A percentile compares a stretch with the other conserved stretches of the same genome.
Conservation (phyloP, 768 basidiomycete genomes). For the Pluteus cervinus region DNA sequence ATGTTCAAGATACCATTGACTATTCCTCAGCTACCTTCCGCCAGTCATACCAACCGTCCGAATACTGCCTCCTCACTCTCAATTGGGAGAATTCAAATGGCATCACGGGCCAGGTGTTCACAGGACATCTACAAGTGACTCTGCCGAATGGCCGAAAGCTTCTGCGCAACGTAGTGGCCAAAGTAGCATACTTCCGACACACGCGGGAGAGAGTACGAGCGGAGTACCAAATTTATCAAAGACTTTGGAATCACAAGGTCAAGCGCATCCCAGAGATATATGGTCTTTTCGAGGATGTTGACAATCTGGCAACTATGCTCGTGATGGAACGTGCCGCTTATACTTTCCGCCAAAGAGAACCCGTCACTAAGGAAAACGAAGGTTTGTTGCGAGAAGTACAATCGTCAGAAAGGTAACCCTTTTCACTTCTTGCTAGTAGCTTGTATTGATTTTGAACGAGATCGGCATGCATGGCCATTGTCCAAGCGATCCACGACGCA, state of each 20-base stretch:
- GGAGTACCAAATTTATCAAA: constrained; percentile 1
- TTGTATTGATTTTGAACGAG: too few species aligned
- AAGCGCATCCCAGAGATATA: neutral
- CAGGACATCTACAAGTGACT: neutral
- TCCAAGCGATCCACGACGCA: constrained; percentile 1
- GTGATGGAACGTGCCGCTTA: constrained; percentile 1
- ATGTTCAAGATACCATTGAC: too few species aligned
- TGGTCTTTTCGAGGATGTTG: constrained; percentile 1
- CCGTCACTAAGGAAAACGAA: neutral
- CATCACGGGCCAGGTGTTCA: neutral
- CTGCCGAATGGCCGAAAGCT: neutral
- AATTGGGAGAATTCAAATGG: neutral
- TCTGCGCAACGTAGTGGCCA: neutral
- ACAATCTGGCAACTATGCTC: neutral
- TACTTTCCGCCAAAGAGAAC: neutral
- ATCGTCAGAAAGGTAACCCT: too few species aligned
- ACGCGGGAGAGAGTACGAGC: neutral
- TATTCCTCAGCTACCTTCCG: too few species aligned
- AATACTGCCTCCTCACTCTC: neutral
- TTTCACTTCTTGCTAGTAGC: too few species aligned
- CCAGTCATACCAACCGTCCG: neutral
- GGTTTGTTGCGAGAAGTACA: too few species aligned
- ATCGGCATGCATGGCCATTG: neutral
- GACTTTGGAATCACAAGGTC: neutral
- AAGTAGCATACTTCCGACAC: neutral